Base-by-base conservation (phyloP, 2,329 filamentous ascomycete species). In the Xylaria sp. region DNA sequence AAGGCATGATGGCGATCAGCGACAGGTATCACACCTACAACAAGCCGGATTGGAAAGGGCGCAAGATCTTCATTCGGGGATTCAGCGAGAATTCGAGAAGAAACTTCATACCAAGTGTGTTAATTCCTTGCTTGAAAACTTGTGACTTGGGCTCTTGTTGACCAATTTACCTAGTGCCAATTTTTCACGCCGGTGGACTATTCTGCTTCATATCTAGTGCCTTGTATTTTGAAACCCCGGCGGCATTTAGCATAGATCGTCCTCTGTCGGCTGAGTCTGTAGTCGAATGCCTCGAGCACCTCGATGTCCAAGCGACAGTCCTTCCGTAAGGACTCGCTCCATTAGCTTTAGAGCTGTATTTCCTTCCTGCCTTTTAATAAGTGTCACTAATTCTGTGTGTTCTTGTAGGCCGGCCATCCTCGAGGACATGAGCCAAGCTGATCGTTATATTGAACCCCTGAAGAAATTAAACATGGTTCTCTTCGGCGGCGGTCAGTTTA, bases 341-440 rank as follows among this genome's bases (percentile, higher is more conserved):
- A 29, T 38, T 33, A 9, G 1, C 2, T 6, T 25, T 36, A 29
- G 36, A 27, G 10, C 36, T 33, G 2, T 2, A 39, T 57, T 31
- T 3, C 13, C 47, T n/a, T 25, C 17, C 10, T 39, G 15, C 29
- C 6, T 27, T 53, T 2, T 22, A 2, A 54, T 11, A 45, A 22
- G 22, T 17, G 11, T n/a, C 1, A 20, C 63, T 69, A n/a, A 69
- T 38, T 36, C 7, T 33, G 20, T 7, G 1, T 2, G 33, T 29
- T 39, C 7, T 11, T 50, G 10, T 81, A 72, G 70, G 1, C 82
- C 82, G 0, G 76, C 79, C 0, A 75, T 84, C 17, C 61, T 85
- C 0, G 82, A 83, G 51, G 82, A 84, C 1, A 75, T 85, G 72
- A 79, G 77, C 55, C 73, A 79, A 33, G 74, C 67, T 11, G 71